Evolutionary conservation across 2,329 filamentous ascomycete species (phyloP), one percentile per base, ranked within the genome.

Genomic region (Penicillium glabrum): DNA sequence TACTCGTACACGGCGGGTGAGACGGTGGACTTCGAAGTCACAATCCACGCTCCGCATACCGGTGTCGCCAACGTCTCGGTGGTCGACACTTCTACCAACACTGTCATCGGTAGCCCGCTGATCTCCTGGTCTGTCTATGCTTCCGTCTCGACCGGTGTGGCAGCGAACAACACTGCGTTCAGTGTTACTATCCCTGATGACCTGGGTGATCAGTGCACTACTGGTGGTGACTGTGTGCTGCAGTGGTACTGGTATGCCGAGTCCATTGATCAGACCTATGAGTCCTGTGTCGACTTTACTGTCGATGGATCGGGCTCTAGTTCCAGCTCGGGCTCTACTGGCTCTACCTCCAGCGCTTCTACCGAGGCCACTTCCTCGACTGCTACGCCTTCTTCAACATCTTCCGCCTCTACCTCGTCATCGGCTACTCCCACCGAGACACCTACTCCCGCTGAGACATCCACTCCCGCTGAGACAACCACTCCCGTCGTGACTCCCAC

Each of bases 1-100:
- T 77, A 82, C 61, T 75, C 69, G 43, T 86, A 79, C 76, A 80
- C 64, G n/a, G 61, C 77, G 4, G 79, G 79, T n/a, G 67, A 81
- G 63, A 69, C 61, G 3, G 71, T 82, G 51, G 67, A 74, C 64
- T 69, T 82, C 50, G 69, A 71, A 35, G 73, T 81, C 37, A 73
- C 70, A 31, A 79, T 82, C 51, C 72, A 75, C 24, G 78, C 79
- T 57, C 77, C 79, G 4, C 80, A 82, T 69, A 72, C 67, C 50
- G 80, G 80, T 58, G 69, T 73, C 51, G 79, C 79, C 67, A 82
- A 82, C 60, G 79, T 82, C 53, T 79, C 75, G 43, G 71, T 82
- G 51, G 79, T 82, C 57, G 77, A 81, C 56, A 79, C 78, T 16
- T 66, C 71, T 46, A 73, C 69, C 58, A 79, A 78, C 63, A 56